Evolutionary conservation across 2,329 filamentous ascomycete genomes (phyloP).

Genomic region (Aspergillus ibericus): DNA sequence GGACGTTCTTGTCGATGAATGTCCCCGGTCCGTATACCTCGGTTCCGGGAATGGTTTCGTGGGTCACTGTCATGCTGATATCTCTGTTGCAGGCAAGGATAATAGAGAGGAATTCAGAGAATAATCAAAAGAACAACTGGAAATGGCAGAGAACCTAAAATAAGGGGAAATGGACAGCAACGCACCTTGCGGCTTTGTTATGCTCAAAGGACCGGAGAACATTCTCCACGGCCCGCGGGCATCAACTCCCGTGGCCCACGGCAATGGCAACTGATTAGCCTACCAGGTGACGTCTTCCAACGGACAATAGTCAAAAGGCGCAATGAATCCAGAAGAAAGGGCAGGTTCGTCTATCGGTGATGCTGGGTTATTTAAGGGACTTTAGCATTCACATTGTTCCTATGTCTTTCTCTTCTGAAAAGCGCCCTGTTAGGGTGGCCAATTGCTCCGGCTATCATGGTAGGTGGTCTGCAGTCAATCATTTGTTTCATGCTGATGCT

Average conservation of each 20-base stretch:
- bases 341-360: neutral
- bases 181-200: neutral
- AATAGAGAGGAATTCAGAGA: no score
- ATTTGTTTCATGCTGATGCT: neutral
- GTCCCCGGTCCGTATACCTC: slow-evolving; percentile 44
- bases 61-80: neutral
- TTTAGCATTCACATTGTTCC: neutral
- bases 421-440: slow-evolving; percentile 32
- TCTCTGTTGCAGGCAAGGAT: neutral
- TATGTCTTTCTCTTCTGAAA: neutral
- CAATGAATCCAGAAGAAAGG: no score
- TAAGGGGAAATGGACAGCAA: neutral
- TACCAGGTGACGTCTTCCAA: neutral
- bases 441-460: slow-evolving; percentile 38
- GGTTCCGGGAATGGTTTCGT: slow-evolving; percentile 18
- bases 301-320: no score
- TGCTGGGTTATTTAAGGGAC: neutral
- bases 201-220: neutral
- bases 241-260: neutral
- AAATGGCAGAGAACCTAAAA: no score
- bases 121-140: no score
- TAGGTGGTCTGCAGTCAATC: neutral
- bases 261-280: neutral
- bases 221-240: neutral
- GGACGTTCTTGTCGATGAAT: slow-evolving; percentile 39